Conservation (phyloP, 2,329 filamentous ascomycete species). For the Rhinocladiella mackenziei region DNA sequence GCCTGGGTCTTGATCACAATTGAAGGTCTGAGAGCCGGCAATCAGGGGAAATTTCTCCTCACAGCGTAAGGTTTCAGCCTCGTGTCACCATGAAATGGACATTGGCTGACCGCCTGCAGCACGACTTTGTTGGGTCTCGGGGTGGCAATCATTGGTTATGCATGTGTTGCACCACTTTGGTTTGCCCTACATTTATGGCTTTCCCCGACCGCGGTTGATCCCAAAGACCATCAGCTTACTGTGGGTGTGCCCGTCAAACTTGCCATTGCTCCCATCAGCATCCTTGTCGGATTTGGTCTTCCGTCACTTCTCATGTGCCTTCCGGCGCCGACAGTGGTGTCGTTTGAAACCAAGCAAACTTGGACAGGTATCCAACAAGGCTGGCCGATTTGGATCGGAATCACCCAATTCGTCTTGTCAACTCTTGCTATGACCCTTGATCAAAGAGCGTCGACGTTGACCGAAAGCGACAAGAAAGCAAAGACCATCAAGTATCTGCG, state of each 20-base stretch:
- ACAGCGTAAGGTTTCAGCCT: constrained; percentile 12
- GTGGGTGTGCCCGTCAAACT: constrained; percentile 32
- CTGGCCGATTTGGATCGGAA: constrained; percentile 47
- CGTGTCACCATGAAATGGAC: neutral
- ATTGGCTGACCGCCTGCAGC: constrained; percentile 16
- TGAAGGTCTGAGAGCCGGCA: constrained; percentile 45
- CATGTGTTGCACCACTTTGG: constrained; percentile 44
- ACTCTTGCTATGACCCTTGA: constrained; percentile 29
- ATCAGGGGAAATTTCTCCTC: constrained; percentile 36
- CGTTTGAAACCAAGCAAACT: constrained; percentile 44
- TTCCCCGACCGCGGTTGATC: constrained; percentile 40
- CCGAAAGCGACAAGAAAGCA: constrained; percentile 25
- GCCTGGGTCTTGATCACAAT: constrained; percentile 44
- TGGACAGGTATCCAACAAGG: constrained; percentile 50
- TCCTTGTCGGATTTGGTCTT: constrained; percentile 43
- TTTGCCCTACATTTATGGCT: constrained; percentile 42
- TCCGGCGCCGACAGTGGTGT: constrained; percentile 39
- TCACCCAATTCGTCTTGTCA: constrained; percentile 37
- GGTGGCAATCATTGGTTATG: constrained; percentile 44
- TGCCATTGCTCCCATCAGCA: constrained; percentile 40
- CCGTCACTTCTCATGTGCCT: constrained; percentile 45
- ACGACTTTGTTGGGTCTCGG: constrained; percentile 41
- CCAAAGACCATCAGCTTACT: constrained; percentile 35
- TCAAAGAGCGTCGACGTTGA: constrained; percentile 27
- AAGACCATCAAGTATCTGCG: constrained; percentile 36